These are phyloP conservation scores for Aspergillus costaricaensis DNA, from an alignment of 2,329 filamentous ascomycete genomes.

Conservation along the genomic window DNA sequence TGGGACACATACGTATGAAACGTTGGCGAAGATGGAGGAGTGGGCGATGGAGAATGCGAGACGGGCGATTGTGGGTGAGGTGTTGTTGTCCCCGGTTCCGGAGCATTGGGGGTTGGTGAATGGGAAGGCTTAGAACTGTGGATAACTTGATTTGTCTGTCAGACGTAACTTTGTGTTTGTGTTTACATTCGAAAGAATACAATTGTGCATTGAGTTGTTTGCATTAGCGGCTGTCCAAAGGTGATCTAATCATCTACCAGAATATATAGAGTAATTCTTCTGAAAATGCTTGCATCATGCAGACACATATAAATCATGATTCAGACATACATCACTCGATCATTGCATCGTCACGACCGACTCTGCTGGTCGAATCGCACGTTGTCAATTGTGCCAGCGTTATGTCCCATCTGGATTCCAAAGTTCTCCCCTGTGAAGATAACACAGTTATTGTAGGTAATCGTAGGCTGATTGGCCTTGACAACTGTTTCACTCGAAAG, in stretches of 20 bases:
- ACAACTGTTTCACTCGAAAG: slow-evolving; percentile 4
- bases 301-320: too few species aligned
- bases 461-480: slow-evolving; percentile 4
- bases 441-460: slow-evolving; percentile 7
- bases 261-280: too few species aligned
- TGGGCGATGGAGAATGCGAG: slow-evolving; percentile 14
- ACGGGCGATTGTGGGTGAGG: neutral
- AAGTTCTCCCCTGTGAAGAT: slow-evolving; percentile 6
- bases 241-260: too few species aligned
- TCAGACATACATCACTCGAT: too few species aligned
- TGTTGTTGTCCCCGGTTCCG: neutral
- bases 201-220: too few species aligned
- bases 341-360: too few species aligned
- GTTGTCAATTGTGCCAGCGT: slow-evolving; percentile 4
- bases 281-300: too few species aligned
- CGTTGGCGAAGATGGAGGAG: slow-evolving; percentile 15
- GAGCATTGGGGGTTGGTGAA: neutral
- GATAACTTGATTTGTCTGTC: too few species aligned
- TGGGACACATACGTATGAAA: slow-evolving; percentile 13
- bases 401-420: slow-evolving; percentile 7
- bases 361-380: neutral
- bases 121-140: too few species aligned
- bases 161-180: too few species aligned
- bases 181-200: too few species aligned
- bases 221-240: too few species aligned